phyloP scores from a whole-genome alignment of 2,329 filamentous ascomycete genomes.

The Aureobasidium lini region DNA sequence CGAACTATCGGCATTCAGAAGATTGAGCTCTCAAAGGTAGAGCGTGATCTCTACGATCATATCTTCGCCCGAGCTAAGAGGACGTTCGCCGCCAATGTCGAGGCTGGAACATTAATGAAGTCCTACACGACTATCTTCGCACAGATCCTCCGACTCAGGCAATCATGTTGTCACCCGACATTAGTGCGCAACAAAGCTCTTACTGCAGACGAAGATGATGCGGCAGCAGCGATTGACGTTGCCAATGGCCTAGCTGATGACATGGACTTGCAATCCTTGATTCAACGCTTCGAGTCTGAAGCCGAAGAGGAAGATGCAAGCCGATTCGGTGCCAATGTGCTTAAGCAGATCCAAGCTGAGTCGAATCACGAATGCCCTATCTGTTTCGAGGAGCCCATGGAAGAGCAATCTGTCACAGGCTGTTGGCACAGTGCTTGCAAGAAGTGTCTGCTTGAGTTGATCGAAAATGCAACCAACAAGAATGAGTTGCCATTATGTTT shows the following conservation, averaged over 20 bases:
- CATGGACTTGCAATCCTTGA: slow-evolving; percentile 85
- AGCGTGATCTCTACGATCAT: slow-evolving; percentile 86
- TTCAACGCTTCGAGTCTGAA: slow-evolving; percentile 68
- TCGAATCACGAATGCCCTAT: slow-evolving; percentile 86
- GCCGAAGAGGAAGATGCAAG: slow-evolving; percentile 53
- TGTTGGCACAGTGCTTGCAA: slow-evolving; percentile 99
- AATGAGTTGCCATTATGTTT: slow-evolving; percentile 75
- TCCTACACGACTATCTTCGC: slow-evolving; percentile 96
- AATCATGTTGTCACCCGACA: slow-evolving; percentile 89
- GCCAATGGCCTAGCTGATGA: slow-evolving; percentile 81
- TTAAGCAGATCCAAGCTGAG: slow-evolving; percentile 87
- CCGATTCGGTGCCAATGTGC: slow-evolving; percentile 74
- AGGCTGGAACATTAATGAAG: slow-evolving; percentile 88
- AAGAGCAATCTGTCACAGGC: slow-evolving; percentile 85
- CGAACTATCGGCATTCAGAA: slow-evolving; percentile 79
- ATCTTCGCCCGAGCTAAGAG: slow-evolving; percentile 77
- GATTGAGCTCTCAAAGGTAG: slow-evolving; percentile 74
- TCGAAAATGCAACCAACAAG: slow-evolving; percentile 75
- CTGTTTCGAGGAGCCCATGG: slow-evolving; percentile 92
- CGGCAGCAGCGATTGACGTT: slow-evolving; percentile 67
- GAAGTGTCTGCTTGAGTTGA: slow-evolving; percentile 82
- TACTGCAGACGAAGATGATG: slow-evolving; percentile 81
- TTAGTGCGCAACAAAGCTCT: slow-evolving; percentile 79
- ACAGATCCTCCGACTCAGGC: slow-evolving; percentile 84
- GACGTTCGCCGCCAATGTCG: slow-evolving; percentile 77